These are phyloP conservation scores for Leccinum rimulosum DNA, from an alignment of 768 basidiomycete species.

Conservation along the genomic window DNA sequence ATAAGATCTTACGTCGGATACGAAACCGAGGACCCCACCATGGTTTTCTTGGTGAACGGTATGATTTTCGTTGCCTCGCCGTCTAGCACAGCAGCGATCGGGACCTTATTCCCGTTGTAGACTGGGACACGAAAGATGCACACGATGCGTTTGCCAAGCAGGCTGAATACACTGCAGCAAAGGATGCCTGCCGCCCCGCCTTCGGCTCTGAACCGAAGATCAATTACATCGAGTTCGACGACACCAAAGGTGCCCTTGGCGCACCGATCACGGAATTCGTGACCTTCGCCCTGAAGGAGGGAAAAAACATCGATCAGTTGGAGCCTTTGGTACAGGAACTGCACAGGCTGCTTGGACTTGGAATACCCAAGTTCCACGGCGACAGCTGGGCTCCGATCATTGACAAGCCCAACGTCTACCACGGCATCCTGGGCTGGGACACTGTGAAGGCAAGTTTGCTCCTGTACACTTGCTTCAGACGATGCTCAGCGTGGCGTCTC, in stretches of 20 bases:
- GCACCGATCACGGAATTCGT: conserved; percentile 35
- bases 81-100: conserved; percentile 6
- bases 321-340: conserved; percentile 23
- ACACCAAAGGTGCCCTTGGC: conserved; percentile 14
- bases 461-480: not conserved
- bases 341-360: conserved; percentile 15
- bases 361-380: conserved; percentile 26
- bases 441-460: conserved; percentile 28
- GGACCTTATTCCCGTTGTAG: conserved; percentile 12
- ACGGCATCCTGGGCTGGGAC: conserved; percentile 39
- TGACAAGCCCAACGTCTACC: conserved; percentile 17
- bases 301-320: conserved; percentile 17
- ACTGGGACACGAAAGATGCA: conserved; percentile 26
- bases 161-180: conserved; percentile 4
- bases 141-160: conserved; percentile 13
- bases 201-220: conserved; percentile 19
- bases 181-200: conserved; percentile 6
- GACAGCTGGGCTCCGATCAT: conserved; percentile 29
- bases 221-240: conserved; percentile 23
- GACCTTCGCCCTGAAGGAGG: conserved; percentile 31
- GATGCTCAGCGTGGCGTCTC: not conserved
- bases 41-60: conserved; percentile 30
- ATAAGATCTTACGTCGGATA: conserved; percentile 30
- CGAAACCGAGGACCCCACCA: conserved; percentile 25
- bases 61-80: not conserved